Evolutionary conservation across 306 rosid species (phyloP).

Genomic region (Pterocarpus santalinus): DNA sequence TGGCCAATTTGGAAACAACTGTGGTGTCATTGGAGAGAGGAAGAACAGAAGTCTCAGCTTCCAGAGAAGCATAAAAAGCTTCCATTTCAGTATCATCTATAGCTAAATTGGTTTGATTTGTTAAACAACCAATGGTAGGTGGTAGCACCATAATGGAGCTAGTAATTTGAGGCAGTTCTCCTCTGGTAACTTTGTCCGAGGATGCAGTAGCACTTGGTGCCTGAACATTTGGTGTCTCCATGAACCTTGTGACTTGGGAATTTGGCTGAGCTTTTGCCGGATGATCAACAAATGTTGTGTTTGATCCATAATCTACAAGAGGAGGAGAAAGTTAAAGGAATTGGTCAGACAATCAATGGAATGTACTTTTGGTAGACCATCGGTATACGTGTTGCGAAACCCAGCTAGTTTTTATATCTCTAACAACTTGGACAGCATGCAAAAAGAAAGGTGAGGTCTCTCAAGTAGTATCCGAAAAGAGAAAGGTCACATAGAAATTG

Average conservation of each 20-base stretch:
- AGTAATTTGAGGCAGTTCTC: no score
- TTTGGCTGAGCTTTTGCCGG: constrained; percentile 10
- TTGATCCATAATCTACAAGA: constrained; percentile 30
- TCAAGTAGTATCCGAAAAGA: background rate
- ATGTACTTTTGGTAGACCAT: background rate
- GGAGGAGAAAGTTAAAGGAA: background rate
- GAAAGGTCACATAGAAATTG: background rate
- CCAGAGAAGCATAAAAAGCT: constrained; percentile 46
- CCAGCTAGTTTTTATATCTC: background rate
- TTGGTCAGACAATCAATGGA: no score
- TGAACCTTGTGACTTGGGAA: constrained; percentile 4
- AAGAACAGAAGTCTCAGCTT: constrained; percentile 32
- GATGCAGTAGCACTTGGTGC: background rate
- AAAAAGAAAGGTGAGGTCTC: background rate
- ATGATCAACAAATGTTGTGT: constrained; percentile 9
- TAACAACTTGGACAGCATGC: no score
- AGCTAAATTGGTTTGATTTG: background rate
- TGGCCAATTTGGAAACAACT: background rate
- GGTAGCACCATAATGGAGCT: no score
- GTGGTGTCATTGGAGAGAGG: constrained; percentile 3
- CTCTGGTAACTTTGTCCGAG: background rate
- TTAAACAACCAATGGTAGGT: no score
- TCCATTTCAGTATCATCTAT: constrained; percentile 39
- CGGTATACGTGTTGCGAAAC: background rate
- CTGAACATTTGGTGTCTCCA: background rate